Evolutionary conservation across 176 grass and related monocot genomes (phyloP), one percentile per base, ranked within the genome.

Genomic region (Luzula sylvatica): DNA sequence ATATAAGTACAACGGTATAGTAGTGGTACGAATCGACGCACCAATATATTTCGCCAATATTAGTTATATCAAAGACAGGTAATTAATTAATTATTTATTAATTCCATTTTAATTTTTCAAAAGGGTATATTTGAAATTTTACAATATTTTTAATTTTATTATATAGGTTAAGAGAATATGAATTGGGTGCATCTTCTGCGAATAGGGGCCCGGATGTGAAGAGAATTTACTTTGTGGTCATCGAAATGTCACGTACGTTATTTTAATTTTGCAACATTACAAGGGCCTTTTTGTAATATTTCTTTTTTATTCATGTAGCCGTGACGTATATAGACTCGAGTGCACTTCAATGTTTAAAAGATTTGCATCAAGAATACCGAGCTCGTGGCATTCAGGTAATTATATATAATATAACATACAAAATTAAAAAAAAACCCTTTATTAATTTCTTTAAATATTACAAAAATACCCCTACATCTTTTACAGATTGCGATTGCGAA

Each of bases 21-120:
- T 95, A 41, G 80, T 95, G 2, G 81, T 95, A 42, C 65, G 89
- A 79, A 67, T 95, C 51, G 89, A 95, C 72, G 74, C 89, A 46
- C 89, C 89, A 40, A 95, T 95, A 12, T 95, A 95, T 74, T 95
- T 95, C 73, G 89, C 89, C 30, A 95, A 95, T 58, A 95, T 88
- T 44, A 88, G 73, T 67, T 88, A 85, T 53, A 82, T 95, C 58
- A 95, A 95, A 58, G 89, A 95, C 58, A 95, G 83, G 89, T 51
- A 51, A 14, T 69, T 58, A 22, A 56, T 5, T 17, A 17, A 58
- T 38, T 65, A 53, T 15, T 3, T 18, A 29, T 32, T 3, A 51
- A 6, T 57, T 57, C 15, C 28, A 8, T 5, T 42, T 70, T 35
- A 35, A 35, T 35, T 35, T 35, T 7, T 35, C 30, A 4, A 2